Evolutionary conservation across 2,329 filamentous ascomycete genomes (phyloP).

Genomic region (Alternaria ethzedia): DNA sequence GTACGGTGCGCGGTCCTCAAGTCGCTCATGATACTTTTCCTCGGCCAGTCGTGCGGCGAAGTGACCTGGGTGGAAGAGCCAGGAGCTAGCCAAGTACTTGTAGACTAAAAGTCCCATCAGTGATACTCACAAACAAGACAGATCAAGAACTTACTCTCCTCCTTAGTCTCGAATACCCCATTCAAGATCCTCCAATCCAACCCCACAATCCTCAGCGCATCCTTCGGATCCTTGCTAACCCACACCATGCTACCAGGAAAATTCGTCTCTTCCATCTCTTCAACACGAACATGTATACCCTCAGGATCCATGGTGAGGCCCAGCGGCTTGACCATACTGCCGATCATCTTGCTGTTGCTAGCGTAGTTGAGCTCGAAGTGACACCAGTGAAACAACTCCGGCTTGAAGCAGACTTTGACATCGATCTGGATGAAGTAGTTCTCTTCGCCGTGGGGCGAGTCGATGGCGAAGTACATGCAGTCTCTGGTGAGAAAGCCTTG

Average conservation of each 20-base stretch:
- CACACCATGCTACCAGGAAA: conserved; percentile 29
- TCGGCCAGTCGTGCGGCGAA: conserved; percentile 29
- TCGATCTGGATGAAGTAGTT: conserved; percentile 34
- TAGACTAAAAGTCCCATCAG: conserved; percentile 25
- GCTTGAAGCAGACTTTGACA: conserved; percentile 30
- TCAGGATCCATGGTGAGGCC: conserved; percentile 31
- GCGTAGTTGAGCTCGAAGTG: conserved; percentile 31
- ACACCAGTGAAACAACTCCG: conserved; percentile 28
- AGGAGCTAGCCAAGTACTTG: conserved; percentile 23
- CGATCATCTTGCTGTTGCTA: conserved; percentile 31
- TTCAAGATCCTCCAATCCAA: conserved; percentile 27
- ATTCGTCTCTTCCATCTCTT: conserved; percentile 33
- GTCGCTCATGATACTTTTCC: conserved; percentile 19
- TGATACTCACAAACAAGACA: neutral
- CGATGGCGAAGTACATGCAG: conserved; percentile 35
- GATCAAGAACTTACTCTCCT: conserved; percentile 25
- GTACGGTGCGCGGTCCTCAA: conserved; percentile 22
- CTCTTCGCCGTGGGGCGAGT: conserved; percentile 1
- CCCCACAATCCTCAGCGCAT: conserved; percentile 24
- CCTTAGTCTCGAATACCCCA: conserved; percentile 20
- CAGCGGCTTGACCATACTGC: conserved; percentile 34
- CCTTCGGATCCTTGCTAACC: conserved; percentile 26
- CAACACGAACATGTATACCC: conserved; percentile 32
- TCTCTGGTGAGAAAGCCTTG: conserved; percentile 18
- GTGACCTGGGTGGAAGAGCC: conserved; percentile 35